Base-by-base conservation (phyloP, 345 rosid species). In the Acer campestre region DNA sequence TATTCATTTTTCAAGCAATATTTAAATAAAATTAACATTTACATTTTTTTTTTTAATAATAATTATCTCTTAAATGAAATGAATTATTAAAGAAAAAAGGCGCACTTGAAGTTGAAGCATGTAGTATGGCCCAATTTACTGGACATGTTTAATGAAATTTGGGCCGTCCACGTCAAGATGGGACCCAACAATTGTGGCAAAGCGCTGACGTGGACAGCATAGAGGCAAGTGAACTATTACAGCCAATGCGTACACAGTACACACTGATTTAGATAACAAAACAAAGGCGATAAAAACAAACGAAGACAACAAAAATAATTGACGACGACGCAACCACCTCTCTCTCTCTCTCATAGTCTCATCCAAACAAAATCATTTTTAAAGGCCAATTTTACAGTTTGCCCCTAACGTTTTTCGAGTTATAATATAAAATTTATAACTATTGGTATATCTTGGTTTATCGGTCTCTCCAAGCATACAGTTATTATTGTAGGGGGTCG, bases 321-420 rank as follows among this genome's bases (percentile, higher is more conserved):
- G 61, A 62, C 77, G 77, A 10, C 59, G 6, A 27, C 44, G n/a
- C 27, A 74, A 62, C 61, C 77, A 48, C 77, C 77, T 63, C 12
- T 18, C 70, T 20, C 29, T 23, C 3, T n/a, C n/a, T n/a, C n/a
- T n/a, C n/a, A n/a, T n/a, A n/a, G n/a, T n/a, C n/a, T 58, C 75
- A n/a, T 59, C 23, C 5, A 4, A 64, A 7, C 23, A 68, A 68
- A 68, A 68, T 46, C 3, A 10, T 42, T 18, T 42, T 35, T 0
- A 35, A 35, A 35, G 4, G 38, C 38, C 38, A 35, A 35, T 4
- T 35, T 35, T 35, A 35, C 38, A 35, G 6, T 35, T 35, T 35
- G 38, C 38, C 4, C 38, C 6, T 4, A 3, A 35, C 5, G 0
- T 35, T 35, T 35, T 35, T 35, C 38, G 38, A 4, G 4, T 35